Evolutionary conservation across 2,329 filamentous ascomycete species (phyloP).

Genomic region (Thermothelomyces thermophilus): DNA sequence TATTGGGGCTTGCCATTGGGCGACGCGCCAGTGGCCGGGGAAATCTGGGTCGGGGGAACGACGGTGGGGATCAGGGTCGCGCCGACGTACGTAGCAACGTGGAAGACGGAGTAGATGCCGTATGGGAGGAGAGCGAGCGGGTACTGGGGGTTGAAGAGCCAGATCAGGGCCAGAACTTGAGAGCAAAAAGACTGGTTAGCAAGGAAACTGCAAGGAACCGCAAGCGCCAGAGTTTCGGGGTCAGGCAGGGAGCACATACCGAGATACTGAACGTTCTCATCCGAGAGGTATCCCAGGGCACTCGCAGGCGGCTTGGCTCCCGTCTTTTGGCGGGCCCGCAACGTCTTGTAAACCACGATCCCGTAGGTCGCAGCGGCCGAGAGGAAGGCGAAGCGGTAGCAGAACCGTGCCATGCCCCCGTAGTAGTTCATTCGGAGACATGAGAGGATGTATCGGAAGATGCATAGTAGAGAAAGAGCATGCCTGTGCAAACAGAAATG

Average conservation of each 20-base stretch:
- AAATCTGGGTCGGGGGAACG: conserved; percentile 55
- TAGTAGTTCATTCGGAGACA: conserved; percentile 87
- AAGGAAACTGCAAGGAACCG: too few relatives aligned
- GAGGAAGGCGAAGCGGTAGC: conserved; percentile 85
- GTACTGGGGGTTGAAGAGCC: conserved; percentile 87
- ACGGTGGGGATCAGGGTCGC: conserved; percentile 87
- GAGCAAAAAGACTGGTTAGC: conserved; percentile 6
- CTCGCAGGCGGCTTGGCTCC: conserved; percentile 56
- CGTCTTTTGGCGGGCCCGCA: conserved; percentile 74
- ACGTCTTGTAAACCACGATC: conserved; percentile 97
- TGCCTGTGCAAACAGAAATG: conserved; percentile 54
- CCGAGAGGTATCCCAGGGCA: conserved; percentile 60
- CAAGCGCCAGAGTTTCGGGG: too few relatives aligned
- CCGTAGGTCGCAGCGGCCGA: conserved; percentile 89
- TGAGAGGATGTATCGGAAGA: conserved; percentile 75
- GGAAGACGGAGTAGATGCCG: conserved; percentile 95
- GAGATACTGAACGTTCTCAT: conserved; percentile 98
- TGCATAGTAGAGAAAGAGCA: conserved; percentile 74
- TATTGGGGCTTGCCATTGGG: conserved; percentile 51
- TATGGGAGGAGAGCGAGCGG: conserved; percentile 88
- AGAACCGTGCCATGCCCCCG: conserved; percentile 67
- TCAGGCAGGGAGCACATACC: conserved; percentile 50
- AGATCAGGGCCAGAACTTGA: conserved; percentile 83
- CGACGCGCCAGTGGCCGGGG: conserved; percentile 49
- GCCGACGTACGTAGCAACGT: conserved; percentile 93